A percentile compares a stretch with the other conserved stretches of the same genome.
These are phyloP conservation scores for Diaporthe velutina DNA, from an alignment of 2,329 filamentous ascomycete genomes.

Conservation along the genomic window DNA sequence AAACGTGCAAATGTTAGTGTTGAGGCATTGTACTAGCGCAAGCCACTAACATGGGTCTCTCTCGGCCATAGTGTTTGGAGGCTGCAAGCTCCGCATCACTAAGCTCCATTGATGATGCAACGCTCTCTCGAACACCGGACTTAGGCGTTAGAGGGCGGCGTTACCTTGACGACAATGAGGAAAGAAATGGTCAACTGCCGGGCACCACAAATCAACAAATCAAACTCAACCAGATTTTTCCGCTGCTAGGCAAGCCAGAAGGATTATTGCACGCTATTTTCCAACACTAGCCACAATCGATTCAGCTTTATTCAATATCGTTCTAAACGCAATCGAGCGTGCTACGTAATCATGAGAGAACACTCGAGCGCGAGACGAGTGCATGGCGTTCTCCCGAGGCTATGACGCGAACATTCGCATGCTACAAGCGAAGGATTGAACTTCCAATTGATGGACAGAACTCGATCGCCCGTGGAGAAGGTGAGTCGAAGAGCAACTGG, in stretches of 20 bases:
- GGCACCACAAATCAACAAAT: neutral
- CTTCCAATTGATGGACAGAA: too few species aligned
- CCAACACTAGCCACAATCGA: neutral
- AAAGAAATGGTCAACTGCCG: neutral
- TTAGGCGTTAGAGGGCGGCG: constrained; percentile 4
- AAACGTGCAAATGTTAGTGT: neutral
- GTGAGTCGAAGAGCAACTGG: too few species aligned
- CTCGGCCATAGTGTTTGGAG: neutral
- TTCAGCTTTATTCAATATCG: neutral
- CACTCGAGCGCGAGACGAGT: neutral
- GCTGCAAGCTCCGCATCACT: neutral
- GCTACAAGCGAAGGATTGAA: too few species aligned
- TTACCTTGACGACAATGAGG: neutral
- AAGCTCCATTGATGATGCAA: neutral
- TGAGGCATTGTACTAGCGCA: rapidly evolving
- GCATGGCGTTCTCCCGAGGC: too few species aligned
- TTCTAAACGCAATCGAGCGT: neutral
- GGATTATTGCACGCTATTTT: neutral
- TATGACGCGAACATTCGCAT: too few species aligned
- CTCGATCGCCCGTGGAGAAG: too few species aligned
- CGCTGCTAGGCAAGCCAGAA: too few species aligned
- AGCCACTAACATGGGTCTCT: neutral
- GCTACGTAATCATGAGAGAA: neutral
- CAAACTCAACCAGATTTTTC: neutral
- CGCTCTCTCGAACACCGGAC: neutral